Percentiles rank a stretch among this genome's conserved stretches.
Conservation (phyloP, 2,329 filamentous ascomycete species). For the Stachybotrys elegans region DNA sequence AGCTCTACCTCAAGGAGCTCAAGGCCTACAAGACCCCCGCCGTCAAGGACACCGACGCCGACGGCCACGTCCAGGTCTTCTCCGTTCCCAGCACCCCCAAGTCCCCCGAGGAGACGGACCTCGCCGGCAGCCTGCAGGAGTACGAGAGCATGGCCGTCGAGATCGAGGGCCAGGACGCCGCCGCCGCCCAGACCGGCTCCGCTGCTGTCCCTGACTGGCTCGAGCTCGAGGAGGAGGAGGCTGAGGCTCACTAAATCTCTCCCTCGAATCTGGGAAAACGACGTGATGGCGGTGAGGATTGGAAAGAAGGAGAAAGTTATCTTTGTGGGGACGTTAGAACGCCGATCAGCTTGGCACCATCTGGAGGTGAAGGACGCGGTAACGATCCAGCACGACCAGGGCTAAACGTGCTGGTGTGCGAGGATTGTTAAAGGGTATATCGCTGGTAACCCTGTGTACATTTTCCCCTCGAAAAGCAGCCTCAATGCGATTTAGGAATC, state of each 20-base stretch:
- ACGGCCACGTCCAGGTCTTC: slow-evolving; percentile 91
- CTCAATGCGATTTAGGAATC: slow-evolving; percentile 26
- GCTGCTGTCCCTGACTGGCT: slow-evolving; percentile 69
- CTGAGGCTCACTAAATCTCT: slow-evolving; percentile 40
- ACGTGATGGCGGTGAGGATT: not conserved
- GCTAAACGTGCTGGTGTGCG: not conserved
- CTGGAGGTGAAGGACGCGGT: not conserved
- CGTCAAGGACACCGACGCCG: slow-evolving; percentile 80
- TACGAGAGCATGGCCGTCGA: slow-evolving; percentile 95
- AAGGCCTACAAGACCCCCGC: slow-evolving; percentile 87
- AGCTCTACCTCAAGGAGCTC: slow-evolving; percentile 94
- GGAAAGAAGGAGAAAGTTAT: not conserved
- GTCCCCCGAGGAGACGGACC: slow-evolving; percentile 90
- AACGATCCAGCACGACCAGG: not conserved
- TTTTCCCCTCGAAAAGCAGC: slow-evolving; percentile 26
- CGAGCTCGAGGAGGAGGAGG: slow-evolving; percentile 66
- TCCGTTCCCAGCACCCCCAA: slow-evolving; percentile 69
- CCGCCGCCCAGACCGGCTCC: slow-evolving; percentile 52
- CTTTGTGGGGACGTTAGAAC: not conserved
- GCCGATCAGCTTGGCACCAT: not conserved
- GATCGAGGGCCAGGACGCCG: slow-evolving; percentile 78
- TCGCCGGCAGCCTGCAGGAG: slow-evolving; percentile 84
- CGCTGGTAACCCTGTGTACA: slow-evolving; percentile 31
- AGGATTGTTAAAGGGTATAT: slow-evolving; percentile 3
- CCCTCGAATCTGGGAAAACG: not conserved